Evolutionary conservation across 768 basidiomycete genomes (phyloP), one percentile per base, ranked within the genome.

Genomic region (Lactarius hatsudake): DNA sequence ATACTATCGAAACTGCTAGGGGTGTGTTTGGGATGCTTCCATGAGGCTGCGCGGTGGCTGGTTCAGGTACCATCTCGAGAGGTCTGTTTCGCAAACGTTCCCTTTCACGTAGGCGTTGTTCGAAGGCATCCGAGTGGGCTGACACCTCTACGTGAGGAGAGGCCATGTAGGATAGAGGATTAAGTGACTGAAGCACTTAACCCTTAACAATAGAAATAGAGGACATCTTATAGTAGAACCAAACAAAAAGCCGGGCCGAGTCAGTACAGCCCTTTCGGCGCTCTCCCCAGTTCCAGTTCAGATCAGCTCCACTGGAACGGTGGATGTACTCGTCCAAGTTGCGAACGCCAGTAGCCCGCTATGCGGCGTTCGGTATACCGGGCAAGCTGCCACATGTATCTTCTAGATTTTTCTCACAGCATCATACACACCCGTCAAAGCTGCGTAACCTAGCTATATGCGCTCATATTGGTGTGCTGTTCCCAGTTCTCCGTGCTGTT

Each of bases 11-110:
- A 1, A 84, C 88, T 5, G 86, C 85, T 51, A 96, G 82, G 1
- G 92, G 94, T 17, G 96, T 96, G 74, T 98, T 96, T n/a, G 94
- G 94, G 61, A 94, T 87, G 69, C 78, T 81, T 71, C 87, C 88
- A 53, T 80, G 78, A 17, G 81, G 81, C 71, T 74, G 66, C 48
- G 64, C 53, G 1, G 51, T 65, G 56, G 75, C 72, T 40, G 75
- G 74, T 9, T 75, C 71, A 4, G 91, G 89, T 15, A 80, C 78
- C 4, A 86, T 90, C 72, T 84, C 80, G 26, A 92, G 79, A 3
- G 87, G 76, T 74, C 60, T 64, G 68, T 40, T 70, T 65, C 45
- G 76, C 72, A 63, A 51, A 34, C 73, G 76, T 51, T 75, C 76
- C 55, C 81, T 83, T 64, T 81, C 80, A 69, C 75, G 75, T 20